A percentile compares a stretch with the other conserved stretches of the same genome.
phyloP scores from a whole-genome alignment of 495 filamentous ascomycete genomes.

The Talaromyces ruber region DNA sequence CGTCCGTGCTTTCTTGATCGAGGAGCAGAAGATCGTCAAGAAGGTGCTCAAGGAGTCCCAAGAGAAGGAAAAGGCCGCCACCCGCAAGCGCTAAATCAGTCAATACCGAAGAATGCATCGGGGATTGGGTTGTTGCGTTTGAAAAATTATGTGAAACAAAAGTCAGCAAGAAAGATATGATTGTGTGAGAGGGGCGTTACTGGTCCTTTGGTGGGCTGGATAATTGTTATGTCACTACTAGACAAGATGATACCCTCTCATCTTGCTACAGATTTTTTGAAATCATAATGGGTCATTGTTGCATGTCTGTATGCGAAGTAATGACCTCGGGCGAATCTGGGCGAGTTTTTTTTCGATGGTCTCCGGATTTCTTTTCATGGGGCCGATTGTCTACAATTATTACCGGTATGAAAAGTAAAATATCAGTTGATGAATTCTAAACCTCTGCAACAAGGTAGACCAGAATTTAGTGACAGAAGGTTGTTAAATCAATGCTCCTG shows the following conservation, averaged over 20 bases:
- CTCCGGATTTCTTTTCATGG: conserved; percentile 3
- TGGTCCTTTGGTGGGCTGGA: not conserved
- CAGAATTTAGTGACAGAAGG: not conserved
- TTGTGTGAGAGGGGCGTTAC: conserved; percentile 2
- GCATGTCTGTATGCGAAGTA: conserved; percentile 4
- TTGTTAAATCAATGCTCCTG: not conserved
- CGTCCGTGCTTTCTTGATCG: conserved; percentile 94
- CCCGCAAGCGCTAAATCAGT: conserved; percentile 39
- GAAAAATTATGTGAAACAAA: conserved; percentile 2
- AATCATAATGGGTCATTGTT: conserved; percentile 5
- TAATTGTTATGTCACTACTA: conserved; percentile 1
- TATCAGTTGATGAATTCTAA: conserved; percentile 6
- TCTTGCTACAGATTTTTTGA: conserved; percentile 7
- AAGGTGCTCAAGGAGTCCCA: conserved; percentile 97
- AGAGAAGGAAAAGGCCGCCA: conserved; percentile 57
- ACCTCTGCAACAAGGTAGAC: not conserved
- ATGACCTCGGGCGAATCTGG: conserved; percentile 8
- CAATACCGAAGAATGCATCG: not conserved
- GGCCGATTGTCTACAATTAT: conserved; percentile 8
- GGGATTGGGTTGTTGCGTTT: not conserved
- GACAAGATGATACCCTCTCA: not conserved
- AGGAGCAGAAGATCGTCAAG: conserved; percentile 99
- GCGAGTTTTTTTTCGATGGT: conserved; percentile 5
- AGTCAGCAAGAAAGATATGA: conserved; percentile 6
- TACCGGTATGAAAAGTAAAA: conserved; percentile 8